A percentile compares a stretch with the other conserved stretches of the same genome.
Conservation (phyloP, 805 yeast genomes). For the Saccharomycopsis fibuligera region DNA sequence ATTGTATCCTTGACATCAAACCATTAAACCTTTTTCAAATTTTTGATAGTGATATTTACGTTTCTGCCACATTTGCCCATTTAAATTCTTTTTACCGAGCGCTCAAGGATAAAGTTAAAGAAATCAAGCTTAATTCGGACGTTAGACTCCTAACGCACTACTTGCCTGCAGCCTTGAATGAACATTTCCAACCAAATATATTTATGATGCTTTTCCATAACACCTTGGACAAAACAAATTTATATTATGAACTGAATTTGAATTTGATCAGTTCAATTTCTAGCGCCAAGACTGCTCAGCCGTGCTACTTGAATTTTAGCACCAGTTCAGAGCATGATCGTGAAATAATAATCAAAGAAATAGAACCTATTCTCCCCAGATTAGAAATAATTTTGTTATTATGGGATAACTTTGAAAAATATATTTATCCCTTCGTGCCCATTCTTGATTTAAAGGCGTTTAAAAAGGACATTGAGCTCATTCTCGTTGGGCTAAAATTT, state of each 20-base stretch:
- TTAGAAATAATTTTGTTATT: slow-evolving; percentile 6
- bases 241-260: not conserved
- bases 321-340: not conserved
- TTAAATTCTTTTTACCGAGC: not conserved
- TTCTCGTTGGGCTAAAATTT: slow-evolving; percentile 14
- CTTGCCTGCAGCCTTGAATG: slow-evolving; percentile 3
- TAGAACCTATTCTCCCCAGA: slow-evolving; percentile 12
- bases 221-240: slow-evolving; percentile 4
- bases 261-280: not conserved
- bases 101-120: slow-evolving; percentile 2
- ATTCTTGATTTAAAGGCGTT: slow-evolving; percentile 8
- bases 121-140: not conserved
- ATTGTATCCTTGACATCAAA: not conserved
- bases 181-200: not conserved
- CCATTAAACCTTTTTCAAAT: not conserved
- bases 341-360: slow-evolving; percentile 3
- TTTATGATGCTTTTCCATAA: not conserved
- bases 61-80: not conserved
- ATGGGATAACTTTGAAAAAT: slow-evolving; percentile 12
- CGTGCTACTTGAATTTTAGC: not conserved
- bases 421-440: slow-evolving; percentile 18
- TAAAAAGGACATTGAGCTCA: slow-evolving; percentile 9
- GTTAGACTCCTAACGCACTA: not conserved
- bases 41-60: not conserved
- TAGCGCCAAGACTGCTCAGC: not conserved